Conservation (phyloP, 1,284 basidiomycete genomes). For the Marasmius tenuissimus region DNA sequence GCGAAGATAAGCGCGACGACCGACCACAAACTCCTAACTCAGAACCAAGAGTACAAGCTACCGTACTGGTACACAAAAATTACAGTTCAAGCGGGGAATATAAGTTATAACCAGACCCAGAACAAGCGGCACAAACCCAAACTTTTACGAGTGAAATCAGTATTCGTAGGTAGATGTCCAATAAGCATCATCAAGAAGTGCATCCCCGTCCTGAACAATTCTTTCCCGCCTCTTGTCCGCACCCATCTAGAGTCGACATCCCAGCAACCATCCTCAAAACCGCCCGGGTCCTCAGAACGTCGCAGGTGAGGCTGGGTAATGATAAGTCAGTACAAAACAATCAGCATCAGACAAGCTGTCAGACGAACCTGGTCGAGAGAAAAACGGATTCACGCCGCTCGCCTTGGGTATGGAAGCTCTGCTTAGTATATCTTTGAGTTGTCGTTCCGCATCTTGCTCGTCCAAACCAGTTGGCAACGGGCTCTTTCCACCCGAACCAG, state of each 20-base stretch:
- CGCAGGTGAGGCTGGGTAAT: not conserved
- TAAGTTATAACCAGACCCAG: not conserved
- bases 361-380: not conserved
- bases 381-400: not conserved
- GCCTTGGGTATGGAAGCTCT: not conserved
- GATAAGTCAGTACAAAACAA: not conserved
- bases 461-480: not conserved
- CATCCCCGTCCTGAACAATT: not conserved
- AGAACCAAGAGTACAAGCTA: not conserved
- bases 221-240: not conserved
- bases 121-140: too few relatives aligned
- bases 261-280: not conserved
- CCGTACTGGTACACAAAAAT: not conserved
- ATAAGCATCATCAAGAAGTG: not conserved
- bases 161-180: not conserved
- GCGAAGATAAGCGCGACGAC: too few relatives aligned
- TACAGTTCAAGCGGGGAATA: not conserved
- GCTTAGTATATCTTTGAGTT: not conserved
- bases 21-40: not conserved
- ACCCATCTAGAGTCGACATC: not conserved
- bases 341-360: not conserved
- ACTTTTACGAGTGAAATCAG: not conserved
- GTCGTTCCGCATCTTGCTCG: not conserved
- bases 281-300: not conserved
- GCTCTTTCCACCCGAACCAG: not conserved